phyloP scores from a whole-genome alignment of 345 rosid species.

The Gossypium rotundifolium region DNA sequence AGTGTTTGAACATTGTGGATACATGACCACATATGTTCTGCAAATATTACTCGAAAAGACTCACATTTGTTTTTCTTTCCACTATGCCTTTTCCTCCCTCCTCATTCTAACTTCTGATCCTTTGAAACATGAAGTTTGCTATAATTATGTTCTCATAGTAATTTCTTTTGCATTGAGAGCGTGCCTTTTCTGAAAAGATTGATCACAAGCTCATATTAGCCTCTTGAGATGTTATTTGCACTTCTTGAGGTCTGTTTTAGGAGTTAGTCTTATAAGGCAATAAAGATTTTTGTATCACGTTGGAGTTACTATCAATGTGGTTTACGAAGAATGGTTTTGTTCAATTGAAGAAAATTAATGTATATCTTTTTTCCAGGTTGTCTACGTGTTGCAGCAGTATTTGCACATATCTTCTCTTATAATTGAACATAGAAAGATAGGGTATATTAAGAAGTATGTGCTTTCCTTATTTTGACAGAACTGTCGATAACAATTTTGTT shows the following conservation, averaged over 20 bases:
- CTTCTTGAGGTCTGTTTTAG: not conserved
- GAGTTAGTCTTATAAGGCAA: not conserved
- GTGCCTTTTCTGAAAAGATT: not conserved
- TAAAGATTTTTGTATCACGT: not conserved
- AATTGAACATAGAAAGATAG: not conserved
- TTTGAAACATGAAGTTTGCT: not conserved
- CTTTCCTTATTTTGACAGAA: not conserved
- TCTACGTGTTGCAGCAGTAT: not conserved
- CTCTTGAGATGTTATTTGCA: not conserved
- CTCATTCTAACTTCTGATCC: not conserved
- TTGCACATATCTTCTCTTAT: not conserved
- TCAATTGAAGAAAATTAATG: not conserved
- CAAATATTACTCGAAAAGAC: not conserved
- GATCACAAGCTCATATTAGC: not conserved
- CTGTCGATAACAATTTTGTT: not conserved
- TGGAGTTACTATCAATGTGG: not conserved
- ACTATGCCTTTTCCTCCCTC: too few relatives aligned
- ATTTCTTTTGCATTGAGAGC: not conserved
- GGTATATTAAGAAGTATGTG: not conserved
- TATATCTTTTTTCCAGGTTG: not conserved
- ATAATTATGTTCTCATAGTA: not conserved
- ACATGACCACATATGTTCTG: not conserved
- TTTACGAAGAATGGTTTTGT: not conserved
- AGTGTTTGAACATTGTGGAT: not conserved
- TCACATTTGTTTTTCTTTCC: not conserved